These are phyloP conservation scores for Helicocarpus griseus DNA, from an alignment of 2,329 filamentous ascomycete genomes.

Conservation along the genomic window DNA sequence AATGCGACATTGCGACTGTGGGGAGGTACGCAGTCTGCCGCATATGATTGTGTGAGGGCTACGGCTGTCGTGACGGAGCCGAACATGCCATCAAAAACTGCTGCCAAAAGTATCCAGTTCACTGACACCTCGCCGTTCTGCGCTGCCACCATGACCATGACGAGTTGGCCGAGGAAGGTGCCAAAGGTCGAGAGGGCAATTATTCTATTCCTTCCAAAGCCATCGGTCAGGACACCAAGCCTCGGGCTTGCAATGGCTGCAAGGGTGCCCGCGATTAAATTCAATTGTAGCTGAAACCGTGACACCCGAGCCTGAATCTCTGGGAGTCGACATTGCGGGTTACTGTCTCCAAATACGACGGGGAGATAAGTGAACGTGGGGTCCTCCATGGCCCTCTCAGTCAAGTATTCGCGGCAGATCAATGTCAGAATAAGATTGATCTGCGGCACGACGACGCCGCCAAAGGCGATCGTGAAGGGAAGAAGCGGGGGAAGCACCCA, in stretches of 20 bases:
- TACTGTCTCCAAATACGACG: slow-evolving; percentile 57
- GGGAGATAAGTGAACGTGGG: slow-evolving; percentile 53
- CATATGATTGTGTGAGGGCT: slow-evolving; percentile 74
- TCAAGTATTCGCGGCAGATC: slow-evolving; percentile 74
- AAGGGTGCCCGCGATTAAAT: slow-evolving; percentile 62
- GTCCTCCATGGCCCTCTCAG: slow-evolving; percentile 51
- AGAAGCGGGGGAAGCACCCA: slow-evolving; percentile 77
- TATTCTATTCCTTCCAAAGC: slow-evolving; percentile 67
- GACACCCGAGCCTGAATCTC: slow-evolving; percentile 70
- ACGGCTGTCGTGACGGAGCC: slow-evolving; percentile 83
- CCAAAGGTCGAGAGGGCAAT: slow-evolving; percentile 65
- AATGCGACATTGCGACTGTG: slow-evolving; percentile 72
- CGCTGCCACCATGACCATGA: slow-evolving; percentile 68
- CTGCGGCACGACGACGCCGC: slow-evolving; percentile 75
- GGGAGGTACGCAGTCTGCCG: slow-evolving; percentile 76
- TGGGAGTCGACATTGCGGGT: slow-evolving; percentile 69
- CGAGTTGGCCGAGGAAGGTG: slow-evolving; percentile 61
- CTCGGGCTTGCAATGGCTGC: slow-evolving; percentile 75
- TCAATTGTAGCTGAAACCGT: slow-evolving; percentile 67
- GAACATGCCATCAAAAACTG: slow-evolving; percentile 68
- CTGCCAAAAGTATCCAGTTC: slow-evolving; percentile 67
- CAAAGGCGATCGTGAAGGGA: slow-evolving; percentile 76
- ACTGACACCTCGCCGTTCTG: slow-evolving; percentile 65
- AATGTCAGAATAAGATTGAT: slow-evolving; percentile 77
- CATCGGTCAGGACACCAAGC: slow-evolving; percentile 75